Percentiles rank a stretch among this genome's conserved stretches.
phyloP scores from a whole-genome alignment of 495 filamentous ascomycete species.

The Trypethelium eluteriae region DNA sequence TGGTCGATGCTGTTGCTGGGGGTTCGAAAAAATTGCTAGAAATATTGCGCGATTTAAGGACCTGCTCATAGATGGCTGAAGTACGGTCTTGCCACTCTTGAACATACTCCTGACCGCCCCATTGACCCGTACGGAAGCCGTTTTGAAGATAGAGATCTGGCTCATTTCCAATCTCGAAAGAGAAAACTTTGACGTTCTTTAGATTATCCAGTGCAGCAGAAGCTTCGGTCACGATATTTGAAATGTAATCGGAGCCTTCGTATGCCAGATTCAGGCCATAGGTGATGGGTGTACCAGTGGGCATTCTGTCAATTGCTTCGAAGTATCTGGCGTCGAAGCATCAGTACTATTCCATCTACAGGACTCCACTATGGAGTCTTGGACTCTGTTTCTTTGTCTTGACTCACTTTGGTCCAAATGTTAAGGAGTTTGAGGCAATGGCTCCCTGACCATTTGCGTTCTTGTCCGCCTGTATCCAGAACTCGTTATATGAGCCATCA shows the following conservation, averaged over 20 bases:
- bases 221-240: constrained; percentile 30
- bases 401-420: constrained; percentile 30
- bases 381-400: neutral
- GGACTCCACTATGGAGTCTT: no score
- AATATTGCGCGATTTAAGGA: constrained; percentile 31
- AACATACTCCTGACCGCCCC: constrained; percentile 32
- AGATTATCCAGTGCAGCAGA: constrained; percentile 27
- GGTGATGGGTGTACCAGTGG: constrained; percentile 33
- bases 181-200: constrained; percentile 32
- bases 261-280: constrained; percentile 38
- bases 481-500: constrained; percentile 24
- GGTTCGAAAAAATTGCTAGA: constrained; percentile 36
- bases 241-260: constrained; percentile 26
- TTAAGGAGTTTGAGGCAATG: constrained; percentile 27
- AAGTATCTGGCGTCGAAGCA: constrained; percentile 20
- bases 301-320: constrained; percentile 34
- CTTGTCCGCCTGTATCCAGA: constrained; percentile 23
- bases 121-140: constrained; percentile 28
- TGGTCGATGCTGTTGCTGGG: constrained; percentile 34
- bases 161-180: constrained; percentile 41
- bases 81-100: constrained; percentile 34
- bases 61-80: constrained; percentile 29
- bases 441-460: constrained; percentile 25
- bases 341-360: neutral
- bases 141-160: constrained; percentile 36